These are phyloP conservation scores for Emmonsiellopsis sp. DNA, from an alignment of 2,329 filamentous ascomycete species.

Conservation along the genomic window DNA sequence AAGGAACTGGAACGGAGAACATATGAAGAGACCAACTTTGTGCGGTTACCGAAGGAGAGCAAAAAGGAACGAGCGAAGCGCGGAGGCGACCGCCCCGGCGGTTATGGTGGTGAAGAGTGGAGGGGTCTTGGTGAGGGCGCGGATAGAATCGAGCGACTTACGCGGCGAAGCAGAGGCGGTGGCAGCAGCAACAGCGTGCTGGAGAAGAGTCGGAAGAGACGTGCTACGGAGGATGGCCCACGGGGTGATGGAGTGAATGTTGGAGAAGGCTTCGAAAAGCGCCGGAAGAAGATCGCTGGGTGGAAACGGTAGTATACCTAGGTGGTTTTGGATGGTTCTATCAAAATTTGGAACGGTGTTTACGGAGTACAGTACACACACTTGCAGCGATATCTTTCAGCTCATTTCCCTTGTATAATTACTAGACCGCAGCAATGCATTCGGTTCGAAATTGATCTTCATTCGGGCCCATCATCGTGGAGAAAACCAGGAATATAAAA, in stretches of 20 bases:
- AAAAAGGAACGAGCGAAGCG: conserved; percentile 76
- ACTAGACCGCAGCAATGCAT: too few relatives aligned
- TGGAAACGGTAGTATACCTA: conserved; percentile 23
- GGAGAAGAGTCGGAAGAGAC: conserved; percentile 81
- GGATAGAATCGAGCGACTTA: conserved; percentile 77
- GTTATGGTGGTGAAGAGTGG: conserved; percentile 92
- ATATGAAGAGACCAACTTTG: conserved; percentile 91
- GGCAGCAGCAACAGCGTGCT: conserved; percentile 39
- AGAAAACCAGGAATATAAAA: too few relatives aligned
- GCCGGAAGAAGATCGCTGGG: conserved; percentile 35
- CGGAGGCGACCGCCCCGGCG: conserved; percentile 38
- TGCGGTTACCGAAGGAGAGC: conserved; percentile 72
- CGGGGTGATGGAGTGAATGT: conserved; percentile 55
- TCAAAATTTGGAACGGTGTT: neutral
- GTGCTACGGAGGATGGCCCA: conserved; percentile 60
- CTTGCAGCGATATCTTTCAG: too few relatives aligned
- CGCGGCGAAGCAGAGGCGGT: conserved; percentile 55
- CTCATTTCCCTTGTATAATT: too few relatives aligned
- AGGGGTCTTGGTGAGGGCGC: conserved; percentile 73
- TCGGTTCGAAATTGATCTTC: too few relatives aligned
- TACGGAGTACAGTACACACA: neutral
- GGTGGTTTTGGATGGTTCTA: neutral
- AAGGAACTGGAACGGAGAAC: conserved; percentile 69
- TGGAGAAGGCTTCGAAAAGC: conserved; percentile 51
- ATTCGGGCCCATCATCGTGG: too few relatives aligned